These are phyloP conservation scores for Fusarium graminum DNA, from an alignment of 2,329 filamentous ascomycete species.

Conservation along the genomic window DNA sequence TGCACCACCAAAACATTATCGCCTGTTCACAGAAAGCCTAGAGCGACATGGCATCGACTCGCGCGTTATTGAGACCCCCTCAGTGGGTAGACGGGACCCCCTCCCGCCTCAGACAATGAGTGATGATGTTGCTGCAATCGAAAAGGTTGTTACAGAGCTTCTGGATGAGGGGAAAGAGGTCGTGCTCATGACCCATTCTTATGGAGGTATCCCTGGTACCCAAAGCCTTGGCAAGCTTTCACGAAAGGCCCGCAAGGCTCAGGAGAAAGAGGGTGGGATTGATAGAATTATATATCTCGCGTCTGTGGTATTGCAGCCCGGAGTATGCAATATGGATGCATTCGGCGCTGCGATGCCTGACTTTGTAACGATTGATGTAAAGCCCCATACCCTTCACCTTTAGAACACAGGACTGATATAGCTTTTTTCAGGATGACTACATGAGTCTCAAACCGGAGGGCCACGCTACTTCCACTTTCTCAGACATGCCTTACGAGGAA, in stretches of 20 bases:
- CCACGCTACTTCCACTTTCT: slow-evolving; percentile 6
- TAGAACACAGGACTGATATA: accelerated
- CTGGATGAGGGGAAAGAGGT: slow-evolving; percentile 13
- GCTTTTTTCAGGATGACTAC: slow-evolving; percentile 7
- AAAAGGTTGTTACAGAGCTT: slow-evolving; percentile 10
- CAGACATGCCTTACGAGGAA: slow-evolving; percentile 23
- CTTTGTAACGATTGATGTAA: slow-evolving; percentile 6
- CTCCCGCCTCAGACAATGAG: slow-evolving; percentile 24
- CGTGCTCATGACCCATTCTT: slow-evolving; percentile 28
- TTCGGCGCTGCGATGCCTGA: slow-evolving; percentile 17
- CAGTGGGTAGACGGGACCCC: slow-evolving; percentile 16
- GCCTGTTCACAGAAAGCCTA: slow-evolving; percentile 11
- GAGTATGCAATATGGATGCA: slow-evolving; percentile 9
- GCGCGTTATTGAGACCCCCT: slow-evolving; percentile 9
- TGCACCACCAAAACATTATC: slow-evolving; percentile 13
- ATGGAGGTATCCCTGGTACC: slow-evolving; percentile 31
- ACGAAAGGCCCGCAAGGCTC: not conserved
- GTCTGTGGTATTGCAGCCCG: slow-evolving; percentile 14
- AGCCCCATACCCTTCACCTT: accelerated
- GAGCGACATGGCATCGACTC: slow-evolving; percentile 7
- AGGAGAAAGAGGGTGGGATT: slow-evolving; percentile 20
- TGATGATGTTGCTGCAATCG: slow-evolving; percentile 21
- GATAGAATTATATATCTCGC: slow-evolving; percentile 27
- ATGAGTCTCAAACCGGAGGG: slow-evolving; percentile 9
- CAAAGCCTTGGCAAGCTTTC: slow-evolving; percentile 21